A percentile compares a stretch with the other conserved stretches of the same genome.
Conservation (phyloP, 2,329 filamentous ascomycete species). For the Mycogone perniciosa region DNA sequence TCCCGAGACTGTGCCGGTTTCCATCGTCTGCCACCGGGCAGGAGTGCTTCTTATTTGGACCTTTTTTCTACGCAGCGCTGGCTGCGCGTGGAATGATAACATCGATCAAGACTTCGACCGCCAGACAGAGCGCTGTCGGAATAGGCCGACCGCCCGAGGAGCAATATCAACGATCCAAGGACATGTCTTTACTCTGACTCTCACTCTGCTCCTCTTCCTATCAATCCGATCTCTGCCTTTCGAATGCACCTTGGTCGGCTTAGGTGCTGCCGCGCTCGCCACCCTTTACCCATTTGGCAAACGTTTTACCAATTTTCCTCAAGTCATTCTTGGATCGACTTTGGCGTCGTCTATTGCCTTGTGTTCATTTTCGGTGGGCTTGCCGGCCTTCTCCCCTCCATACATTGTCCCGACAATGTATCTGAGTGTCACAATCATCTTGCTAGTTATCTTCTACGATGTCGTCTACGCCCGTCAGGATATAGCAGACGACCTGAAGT, state of each 20-base stretch:
- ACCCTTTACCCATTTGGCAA: constrained; percentile 46
- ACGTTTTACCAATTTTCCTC: constrained; percentile 46
- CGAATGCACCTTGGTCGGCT: constrained; percentile 26
- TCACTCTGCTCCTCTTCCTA: neutral
- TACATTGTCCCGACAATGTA: constrained; percentile 15
- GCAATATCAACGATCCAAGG: constrained; percentile 39
- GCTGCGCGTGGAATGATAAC: constrained; percentile 51
- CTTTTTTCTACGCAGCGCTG: constrained; percentile 43
- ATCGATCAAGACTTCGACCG: constrained; percentile 49
- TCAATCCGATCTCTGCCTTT: constrained; percentile 8
- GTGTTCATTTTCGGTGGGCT: constrained; percentile 13
- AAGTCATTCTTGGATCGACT: constrained; percentile 44
- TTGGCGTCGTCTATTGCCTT: constrained; percentile 32
- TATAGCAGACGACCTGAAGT: constrained; percentile 27
- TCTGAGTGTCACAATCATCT: constrained; percentile 17
- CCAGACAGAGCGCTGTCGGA: constrained; percentile 42
- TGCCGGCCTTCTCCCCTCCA: constrained; percentile 13
- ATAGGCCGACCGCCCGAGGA: constrained; percentile 45
- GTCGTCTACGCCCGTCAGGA: constrained; percentile 32
- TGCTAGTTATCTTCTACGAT: constrained; percentile 29
- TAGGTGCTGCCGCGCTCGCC: constrained; percentile 37
- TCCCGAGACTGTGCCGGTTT: constrained; percentile 24
- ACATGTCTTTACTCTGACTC: constrained; percentile 21
- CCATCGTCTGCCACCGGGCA: constrained; percentile 16
- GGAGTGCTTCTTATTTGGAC: constrained; percentile 35